Evolutionary conservation across 352 stramenopile species (phyloP), one percentile per base, ranked within the genome.

Genomic region (Globisporangium echinulatum): DNA sequence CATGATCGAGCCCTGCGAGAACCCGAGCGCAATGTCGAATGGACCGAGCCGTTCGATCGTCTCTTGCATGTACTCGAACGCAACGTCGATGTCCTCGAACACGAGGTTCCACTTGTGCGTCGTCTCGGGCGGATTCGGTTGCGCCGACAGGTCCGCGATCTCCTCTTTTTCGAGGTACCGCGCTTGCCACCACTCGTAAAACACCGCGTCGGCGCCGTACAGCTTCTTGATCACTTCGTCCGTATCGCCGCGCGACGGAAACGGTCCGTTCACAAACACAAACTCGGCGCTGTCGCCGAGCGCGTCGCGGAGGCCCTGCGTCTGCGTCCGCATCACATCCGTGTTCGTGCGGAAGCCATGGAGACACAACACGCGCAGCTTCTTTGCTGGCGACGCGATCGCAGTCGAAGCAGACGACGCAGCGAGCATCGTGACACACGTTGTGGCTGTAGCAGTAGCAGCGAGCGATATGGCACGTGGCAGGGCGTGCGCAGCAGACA

Each of bases 271-370:
- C 40, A 85, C 58, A 47, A 76, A 75, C 19, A 74, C 62, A 36
- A 82, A 82, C 54, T 81, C 71, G 15, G 75, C 70, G 25, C 52
- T 63, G 10, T 65, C 42, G 9, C 72, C 71, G 10, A 83, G 54
- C 9, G 62, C 67, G 6, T 63, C 58, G 47, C 70, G 73, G 55
- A 85, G 53, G 0, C 74, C 71, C 13, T 74, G 73, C 13, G 70
- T 75, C 56, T 85, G 75, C 50, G 74, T 66, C 43, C 61, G 40
- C 73, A 85, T 82, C 52, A 85, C 72, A 42, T 71, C 48, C 43
- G 61, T 60, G 59, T 85, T 85, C 10, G 75, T 85, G 46, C 75
- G 75, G 64, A 77, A 85, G 39, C 75, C 75, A 55, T 85, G 75
- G n/a, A 83, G 61, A 43, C 74, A 83, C 17, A 83, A 50, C 58